Conservation (phyloP, 106 monocot species). For the Phalaenopsis equestris region DNA sequence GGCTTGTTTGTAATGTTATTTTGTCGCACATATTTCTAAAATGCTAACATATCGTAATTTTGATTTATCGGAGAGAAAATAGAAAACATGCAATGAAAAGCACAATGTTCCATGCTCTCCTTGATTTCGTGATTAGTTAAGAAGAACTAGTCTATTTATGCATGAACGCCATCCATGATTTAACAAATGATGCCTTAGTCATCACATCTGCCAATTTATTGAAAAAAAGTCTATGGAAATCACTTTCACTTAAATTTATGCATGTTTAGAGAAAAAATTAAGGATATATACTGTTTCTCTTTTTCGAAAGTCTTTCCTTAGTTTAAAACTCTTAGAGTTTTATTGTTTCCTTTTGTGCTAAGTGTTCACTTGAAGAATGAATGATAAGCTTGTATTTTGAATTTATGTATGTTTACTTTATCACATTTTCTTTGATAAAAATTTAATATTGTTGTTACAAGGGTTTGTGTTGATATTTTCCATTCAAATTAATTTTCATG, state of each 20-base stretch:
- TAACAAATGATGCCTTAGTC: background rate
- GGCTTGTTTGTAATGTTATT: background rate
- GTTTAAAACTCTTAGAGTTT: background rate
- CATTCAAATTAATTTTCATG: background rate
- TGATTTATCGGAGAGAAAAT: background rate
- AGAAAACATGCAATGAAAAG: background rate
- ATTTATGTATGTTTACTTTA: background rate
- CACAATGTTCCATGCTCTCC: background rate
- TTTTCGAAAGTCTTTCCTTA: background rate
- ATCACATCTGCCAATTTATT: background rate
- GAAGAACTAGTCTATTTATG: background rate
- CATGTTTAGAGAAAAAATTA: background rate
- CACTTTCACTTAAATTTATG: background rate
- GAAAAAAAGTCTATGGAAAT: background rate
- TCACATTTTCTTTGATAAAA: background rate
- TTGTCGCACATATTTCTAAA: background rate
- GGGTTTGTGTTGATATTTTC: background rate
- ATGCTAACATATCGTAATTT: background rate
- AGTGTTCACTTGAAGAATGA: background rate
- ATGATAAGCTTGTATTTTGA: background rate
- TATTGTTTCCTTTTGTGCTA: background rate
- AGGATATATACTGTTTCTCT: background rate
- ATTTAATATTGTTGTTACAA: background rate
- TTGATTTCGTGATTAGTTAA: background rate
- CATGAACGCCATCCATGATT: background rate